These are phyloP conservation scores for Diplosphaera chodatii DNA, from an alignment of 139 green algal genomes.

Conservation along the genomic window DNA sequence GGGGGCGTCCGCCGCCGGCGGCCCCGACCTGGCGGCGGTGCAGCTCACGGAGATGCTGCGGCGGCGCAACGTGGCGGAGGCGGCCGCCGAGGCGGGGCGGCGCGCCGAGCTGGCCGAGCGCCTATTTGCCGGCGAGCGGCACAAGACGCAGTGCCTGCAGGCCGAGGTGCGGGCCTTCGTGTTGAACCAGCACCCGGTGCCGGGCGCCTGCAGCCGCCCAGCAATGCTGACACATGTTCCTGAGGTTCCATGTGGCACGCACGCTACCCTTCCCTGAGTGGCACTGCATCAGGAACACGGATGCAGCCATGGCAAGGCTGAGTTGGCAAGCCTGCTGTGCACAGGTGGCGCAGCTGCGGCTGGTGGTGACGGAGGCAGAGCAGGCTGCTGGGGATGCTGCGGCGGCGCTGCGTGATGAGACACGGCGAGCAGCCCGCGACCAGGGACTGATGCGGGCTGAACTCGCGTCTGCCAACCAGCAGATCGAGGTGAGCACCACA, in stretches of 20 bases:
- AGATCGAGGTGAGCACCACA: background rate
- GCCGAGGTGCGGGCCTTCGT: background rate
- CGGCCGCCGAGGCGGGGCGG: background rate
- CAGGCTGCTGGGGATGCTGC: background rate
- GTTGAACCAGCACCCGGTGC: too few species aligned
- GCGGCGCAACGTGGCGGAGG: background rate
- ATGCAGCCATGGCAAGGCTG: too few species aligned
- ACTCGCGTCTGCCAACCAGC: background rate
- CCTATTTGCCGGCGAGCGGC: conserved; percentile 7
- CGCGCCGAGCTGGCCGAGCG: background rate
- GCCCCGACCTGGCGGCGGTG: background rate
- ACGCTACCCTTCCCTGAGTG: too few species aligned
- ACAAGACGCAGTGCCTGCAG: background rate
- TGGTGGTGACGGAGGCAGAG: background rate
- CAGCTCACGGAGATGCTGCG: background rate
- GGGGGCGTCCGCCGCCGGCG: too few species aligned
- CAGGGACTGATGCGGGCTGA: background rate
- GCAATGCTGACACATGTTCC: too few species aligned
- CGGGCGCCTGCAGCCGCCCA: too few species aligned
- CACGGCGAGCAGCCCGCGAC: background rate
- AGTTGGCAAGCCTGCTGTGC: too few species aligned
- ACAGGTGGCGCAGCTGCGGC: background rate
- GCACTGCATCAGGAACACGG: too few species aligned
- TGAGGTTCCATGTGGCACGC: too few species aligned
- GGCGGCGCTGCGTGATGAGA: background rate